Evolutionary conservation across 176 grass and related monocot species (phyloP).

Genomic region (Echinochloa phyllopogon): DNA sequence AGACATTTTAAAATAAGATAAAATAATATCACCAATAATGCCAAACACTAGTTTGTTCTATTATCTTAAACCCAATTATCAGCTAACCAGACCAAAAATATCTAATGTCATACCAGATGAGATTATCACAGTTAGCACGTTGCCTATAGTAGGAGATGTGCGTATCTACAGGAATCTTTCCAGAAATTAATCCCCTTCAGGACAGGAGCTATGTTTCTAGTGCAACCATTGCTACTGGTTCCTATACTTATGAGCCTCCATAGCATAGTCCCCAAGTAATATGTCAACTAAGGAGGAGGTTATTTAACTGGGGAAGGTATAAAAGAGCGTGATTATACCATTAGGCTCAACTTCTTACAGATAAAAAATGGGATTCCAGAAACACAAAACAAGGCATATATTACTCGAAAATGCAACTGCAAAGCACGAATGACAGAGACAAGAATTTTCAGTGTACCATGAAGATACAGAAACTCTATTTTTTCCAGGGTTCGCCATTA

Average conservation of each 20-base stretch:
- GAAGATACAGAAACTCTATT: slow-evolving; percentile 16
- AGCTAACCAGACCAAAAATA: not conserved
- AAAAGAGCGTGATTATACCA: slow-evolving; percentile 12
- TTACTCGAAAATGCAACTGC: not conserved
- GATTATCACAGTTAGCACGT: not conserved
- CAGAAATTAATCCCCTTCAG: slow-evolving; percentile 3
- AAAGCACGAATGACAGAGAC: not conserved
- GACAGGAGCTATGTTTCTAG: not conserved
- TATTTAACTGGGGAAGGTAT: not conserved
- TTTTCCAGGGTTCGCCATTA: not conserved
- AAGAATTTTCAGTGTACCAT: slow-evolving; percentile 2
- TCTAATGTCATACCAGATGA: not conserved
- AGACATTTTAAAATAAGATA: not conserved
- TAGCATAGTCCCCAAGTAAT: slow-evolving; percentile 8
- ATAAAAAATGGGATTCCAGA: not conserved
- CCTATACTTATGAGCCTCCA: slow-evolving; percentile 5
- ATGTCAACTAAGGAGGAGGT: not conserved
- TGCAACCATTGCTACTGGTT: not conserved
- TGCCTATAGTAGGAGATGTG: not conserved
- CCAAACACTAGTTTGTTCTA: not conserved
- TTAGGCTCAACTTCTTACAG: not conserved
- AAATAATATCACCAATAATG: not conserved
- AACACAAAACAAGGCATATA: not conserved
- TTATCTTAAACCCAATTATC: not conserved
- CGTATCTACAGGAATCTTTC: not conserved